A percentile compares a stretch with the other conserved stretches of the same genome.
These are phyloP conservation scores for Volvox reticuliferus DNA, from an alignment of 139 green algal species.

Conservation along the genomic window DNA sequence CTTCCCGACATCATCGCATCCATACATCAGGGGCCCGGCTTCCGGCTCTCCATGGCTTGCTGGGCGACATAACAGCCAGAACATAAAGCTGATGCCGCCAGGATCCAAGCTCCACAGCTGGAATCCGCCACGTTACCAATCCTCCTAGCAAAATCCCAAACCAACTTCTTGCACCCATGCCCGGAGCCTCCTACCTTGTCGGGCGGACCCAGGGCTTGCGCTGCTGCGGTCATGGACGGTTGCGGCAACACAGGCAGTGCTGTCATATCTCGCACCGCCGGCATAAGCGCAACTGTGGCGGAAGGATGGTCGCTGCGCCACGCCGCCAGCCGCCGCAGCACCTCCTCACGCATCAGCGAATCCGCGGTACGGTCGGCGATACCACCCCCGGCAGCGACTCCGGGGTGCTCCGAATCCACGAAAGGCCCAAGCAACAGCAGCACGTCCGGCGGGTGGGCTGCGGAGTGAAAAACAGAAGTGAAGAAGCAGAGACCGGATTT, in stretches of 20 bases:
- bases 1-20: too few relatives aligned
- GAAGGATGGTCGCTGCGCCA: slow-evolving; percentile 61
- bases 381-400: slow-evolving; percentile 74
- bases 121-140: too few relatives aligned
- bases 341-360: slow-evolving; percentile 75
- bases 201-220: background rate
- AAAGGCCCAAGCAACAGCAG: slow-evolving; percentile 94
- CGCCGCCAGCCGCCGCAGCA: slow-evolving; percentile 47
- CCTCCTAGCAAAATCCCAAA: background rate
- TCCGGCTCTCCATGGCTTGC: too few relatives aligned
- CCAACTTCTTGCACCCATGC: background rate
- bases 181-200: slow-evolving; percentile 15
- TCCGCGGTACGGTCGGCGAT: slow-evolving; percentile 82
- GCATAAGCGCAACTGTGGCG: slow-evolving; percentile 80
- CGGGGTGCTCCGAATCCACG: slow-evolving; percentile 89
- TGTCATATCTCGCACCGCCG: slow-evolving; percentile 75
- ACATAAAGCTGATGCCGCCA: too few relatives aligned
- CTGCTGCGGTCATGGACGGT: slow-evolving; percentile 14
- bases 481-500: too few relatives aligned
- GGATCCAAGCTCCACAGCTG: too few relatives aligned
- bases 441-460: slow-evolving; percentile 68
- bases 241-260: slow-evolving; percentile 40
- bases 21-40: too few relatives aligned
- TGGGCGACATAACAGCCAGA: too few relatives aligned
- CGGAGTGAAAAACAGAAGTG: background rate